These are phyloP conservation scores for Dioscorea dumetorum DNA, from an alignment of 106 monocot species.

Conservation along the genomic window DNA sequence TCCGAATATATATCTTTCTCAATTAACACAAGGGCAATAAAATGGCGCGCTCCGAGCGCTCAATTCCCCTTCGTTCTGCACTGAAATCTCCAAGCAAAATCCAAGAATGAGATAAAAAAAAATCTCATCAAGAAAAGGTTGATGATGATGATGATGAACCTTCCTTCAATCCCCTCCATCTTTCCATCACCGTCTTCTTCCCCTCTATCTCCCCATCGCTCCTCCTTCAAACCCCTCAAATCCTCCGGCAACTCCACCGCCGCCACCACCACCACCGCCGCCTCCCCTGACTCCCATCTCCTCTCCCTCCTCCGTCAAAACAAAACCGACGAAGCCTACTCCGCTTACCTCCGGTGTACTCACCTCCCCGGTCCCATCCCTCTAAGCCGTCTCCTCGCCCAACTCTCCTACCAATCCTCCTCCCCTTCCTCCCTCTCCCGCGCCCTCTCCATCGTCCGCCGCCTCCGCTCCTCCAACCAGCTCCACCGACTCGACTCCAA, in stretches of 20 bases:
- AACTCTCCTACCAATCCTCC: conserved; percentile 64
- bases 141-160: background rate
- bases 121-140: too few relatives aligned
- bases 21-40: too few relatives aligned
- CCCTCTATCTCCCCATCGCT: background rate
- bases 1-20: too few relatives aligned
- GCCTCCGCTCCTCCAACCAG: conserved; percentile 43
- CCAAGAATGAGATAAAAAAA: too few relatives aligned
- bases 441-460: conserved; percentile 59
- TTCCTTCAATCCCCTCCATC: background rate
- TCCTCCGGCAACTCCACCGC: background rate
- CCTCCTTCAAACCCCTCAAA: conserved; percentile 1
- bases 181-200: background rate
- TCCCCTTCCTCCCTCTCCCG: conserved; percentile 55
- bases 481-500: conserved; percentile 77
- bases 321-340: conserved; percentile 63
- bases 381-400: conserved; percentile 77
- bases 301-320: conserved; percentile 63
- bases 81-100: too few relatives aligned
- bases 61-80: too few relatives aligned
- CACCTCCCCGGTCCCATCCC: conserved; percentile 54
- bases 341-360: conserved; percentile 23
- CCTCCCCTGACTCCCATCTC: conserved; percentile 25
- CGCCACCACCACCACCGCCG: background rate
- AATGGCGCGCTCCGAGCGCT: too few relatives aligned